Evolutionary conservation across 1,284 basidiomycete genomes (phyloP).

Genomic region (Papiliotrema terrestris): DNA sequence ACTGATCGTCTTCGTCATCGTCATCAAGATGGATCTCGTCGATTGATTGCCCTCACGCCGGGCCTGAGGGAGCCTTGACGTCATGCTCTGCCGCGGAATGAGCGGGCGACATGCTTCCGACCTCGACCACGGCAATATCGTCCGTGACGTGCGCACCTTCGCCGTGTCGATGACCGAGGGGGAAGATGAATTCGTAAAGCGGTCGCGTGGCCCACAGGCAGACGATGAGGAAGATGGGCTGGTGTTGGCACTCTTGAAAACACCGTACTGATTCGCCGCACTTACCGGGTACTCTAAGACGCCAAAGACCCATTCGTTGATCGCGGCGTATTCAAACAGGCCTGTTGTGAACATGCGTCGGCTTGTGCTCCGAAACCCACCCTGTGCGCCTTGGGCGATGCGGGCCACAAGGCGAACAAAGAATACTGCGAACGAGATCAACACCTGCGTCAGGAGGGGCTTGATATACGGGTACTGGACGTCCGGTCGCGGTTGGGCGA

Average conservation of each 20-base stretch:
- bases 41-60: too few relatives aligned
- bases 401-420: constrained; percentile 28
- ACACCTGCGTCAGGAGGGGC: constrained; percentile 17
- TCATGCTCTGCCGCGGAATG: not conserved
- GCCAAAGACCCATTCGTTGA: constrained; percentile 29
- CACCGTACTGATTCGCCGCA: not conserved
- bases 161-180: constrained; percentile 19
- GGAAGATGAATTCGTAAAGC: constrained; percentile 28
- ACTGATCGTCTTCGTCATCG: too few relatives aligned
- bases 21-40: too few relatives aligned
- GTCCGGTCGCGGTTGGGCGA: constrained; percentile 14
- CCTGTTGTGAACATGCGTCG: constrained; percentile 9
- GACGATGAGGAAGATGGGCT: constrained; percentile 28
- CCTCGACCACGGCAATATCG: constrained; percentile 2
- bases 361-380: constrained; percentile 10
- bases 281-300: constrained; percentile 28
- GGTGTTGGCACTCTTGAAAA: not conserved
- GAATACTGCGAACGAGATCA: constrained; percentile 21
- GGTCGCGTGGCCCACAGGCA: constrained; percentile 28
- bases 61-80: not conserved
- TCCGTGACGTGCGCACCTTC: constrained; percentile 18
- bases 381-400: constrained; percentile 30
- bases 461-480: constrained; percentile 21
- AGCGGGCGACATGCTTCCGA: not conserved
- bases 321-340: constrained; percentile 21